Evolutionary conservation across 345 rosid genomes (phyloP).

Genomic region (Trapa bicornis): DNA sequence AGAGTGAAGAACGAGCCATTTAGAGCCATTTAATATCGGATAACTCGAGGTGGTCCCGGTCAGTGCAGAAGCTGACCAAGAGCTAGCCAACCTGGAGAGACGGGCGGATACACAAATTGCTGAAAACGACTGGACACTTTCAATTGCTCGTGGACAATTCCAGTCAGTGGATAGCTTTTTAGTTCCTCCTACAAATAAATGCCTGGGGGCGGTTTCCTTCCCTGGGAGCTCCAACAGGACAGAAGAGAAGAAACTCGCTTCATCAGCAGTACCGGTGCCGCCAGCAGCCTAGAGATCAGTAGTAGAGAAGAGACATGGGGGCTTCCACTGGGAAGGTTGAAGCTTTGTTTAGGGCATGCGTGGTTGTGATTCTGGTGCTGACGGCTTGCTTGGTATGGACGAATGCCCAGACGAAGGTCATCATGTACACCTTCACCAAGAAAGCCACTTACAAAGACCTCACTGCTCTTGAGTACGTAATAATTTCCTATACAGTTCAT

Average conservation of each 20-base stretch:
- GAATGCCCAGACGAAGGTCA: conserved; percentile 33
- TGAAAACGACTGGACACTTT: background rate
- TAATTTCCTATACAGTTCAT: background rate
- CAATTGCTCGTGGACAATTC: background rate
- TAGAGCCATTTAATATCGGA: background rate
- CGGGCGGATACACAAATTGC: background rate
- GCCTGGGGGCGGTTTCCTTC: background rate
- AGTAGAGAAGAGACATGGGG: conserved; percentile 1
- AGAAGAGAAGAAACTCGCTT: background rate
- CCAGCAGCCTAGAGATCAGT: too few relatives aligned
- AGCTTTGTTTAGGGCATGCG: conserved; percentile 26
- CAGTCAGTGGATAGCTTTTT: background rate
- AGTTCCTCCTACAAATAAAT: background rate
- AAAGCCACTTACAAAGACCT: conserved; percentile 36
- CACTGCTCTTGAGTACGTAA: conserved; percentile 26
- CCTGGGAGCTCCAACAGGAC: background rate
- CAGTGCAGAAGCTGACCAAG: background rate
- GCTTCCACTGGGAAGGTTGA: conserved; percentile 20
- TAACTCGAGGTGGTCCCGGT: background rate
- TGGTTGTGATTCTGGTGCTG: conserved; percentile 21
- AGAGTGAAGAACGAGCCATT: background rate
- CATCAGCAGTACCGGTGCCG: background rate
- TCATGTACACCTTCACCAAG: conserved; percentile 20
- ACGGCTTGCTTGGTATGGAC: conserved; percentile 30
- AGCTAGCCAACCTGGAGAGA: background rate